A percentile compares a stretch with the other conserved stretches of the same genome.
These are phyloP conservation scores for Aspergillus texensis DNA, from an alignment of 2,329 filamentous ascomycete genomes.

Conservation along the genomic window DNA sequence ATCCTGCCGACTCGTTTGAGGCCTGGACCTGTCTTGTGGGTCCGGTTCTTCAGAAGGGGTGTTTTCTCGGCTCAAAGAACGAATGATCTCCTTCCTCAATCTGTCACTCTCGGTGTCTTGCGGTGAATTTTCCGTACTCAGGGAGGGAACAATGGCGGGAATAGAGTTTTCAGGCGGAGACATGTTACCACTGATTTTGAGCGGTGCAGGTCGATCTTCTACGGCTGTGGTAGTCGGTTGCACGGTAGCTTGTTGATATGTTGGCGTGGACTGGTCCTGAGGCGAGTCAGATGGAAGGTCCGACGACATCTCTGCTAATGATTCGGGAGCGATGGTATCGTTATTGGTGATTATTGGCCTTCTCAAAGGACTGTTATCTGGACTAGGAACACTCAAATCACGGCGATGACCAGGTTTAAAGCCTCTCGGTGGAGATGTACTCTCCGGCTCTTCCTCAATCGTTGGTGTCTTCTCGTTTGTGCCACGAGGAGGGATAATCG, in stretches of 20 bases:
- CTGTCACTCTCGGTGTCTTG: slow-evolving; percentile 48
- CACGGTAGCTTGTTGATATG: slow-evolving; percentile 9
- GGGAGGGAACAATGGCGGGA: slow-evolving; percentile 37
- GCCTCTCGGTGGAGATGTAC: slow-evolving; percentile 28
- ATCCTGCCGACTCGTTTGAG: slow-evolving; percentile 27
- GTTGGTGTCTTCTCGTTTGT: slow-evolving; percentile 51
- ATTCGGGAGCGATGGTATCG: slow-evolving; percentile 41
- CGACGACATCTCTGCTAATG: slow-evolving; percentile 48
- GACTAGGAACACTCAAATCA: slow-evolving; percentile 61
- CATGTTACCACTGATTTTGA: slow-evolving; percentile 32
- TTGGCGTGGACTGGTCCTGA: slow-evolving; percentile 13
- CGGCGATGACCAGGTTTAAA: slow-evolving; percentile 60
- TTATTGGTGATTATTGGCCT: slow-evolving; percentile 56
- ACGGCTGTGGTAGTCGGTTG: slow-evolving; percentile 11
- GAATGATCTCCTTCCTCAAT: slow-evolving; percentile 52
- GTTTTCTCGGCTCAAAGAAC: slow-evolving; percentile 46
- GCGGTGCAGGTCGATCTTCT: slow-evolving; percentile 35
- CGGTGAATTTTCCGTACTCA: slow-evolving; percentile 39
- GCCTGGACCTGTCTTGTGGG: slow-evolving; percentile 16
- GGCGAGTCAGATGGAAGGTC: slow-evolving; percentile 37
- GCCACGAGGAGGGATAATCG: slow-evolving; percentile 58
- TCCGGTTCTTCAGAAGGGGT: slow-evolving; percentile 34
- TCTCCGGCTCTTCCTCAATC: slow-evolving; percentile 58
- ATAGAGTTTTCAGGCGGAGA: slow-evolving; percentile 24
- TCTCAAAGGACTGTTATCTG: slow-evolving; percentile 63